phyloP scores from a whole-genome alignment of 2,329 filamentous ascomycete genomes.

The Hypoxylon sp. region DNA sequence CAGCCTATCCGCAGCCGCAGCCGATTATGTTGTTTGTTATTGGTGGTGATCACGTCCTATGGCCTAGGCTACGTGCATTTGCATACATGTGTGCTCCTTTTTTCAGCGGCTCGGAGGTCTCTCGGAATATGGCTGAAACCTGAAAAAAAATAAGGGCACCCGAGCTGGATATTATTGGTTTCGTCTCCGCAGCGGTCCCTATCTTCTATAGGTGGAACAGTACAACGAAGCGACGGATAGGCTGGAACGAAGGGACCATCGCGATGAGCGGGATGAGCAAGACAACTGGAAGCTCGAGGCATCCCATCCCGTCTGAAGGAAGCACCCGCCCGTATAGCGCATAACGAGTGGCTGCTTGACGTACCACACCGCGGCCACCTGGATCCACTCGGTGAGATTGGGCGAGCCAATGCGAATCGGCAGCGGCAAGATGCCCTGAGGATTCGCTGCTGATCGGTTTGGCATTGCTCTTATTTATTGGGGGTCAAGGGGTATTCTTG shows the following conservation, averaged over 20 bases:
- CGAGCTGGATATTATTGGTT: neutral
- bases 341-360: slow-evolving; percentile 14
- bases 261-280: too few species aligned
- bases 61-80: neutral
- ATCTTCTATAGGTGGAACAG: too few species aligned
- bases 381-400: slow-evolving; percentile 24
- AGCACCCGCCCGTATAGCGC: neutral
- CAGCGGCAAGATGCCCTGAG: slow-evolving; percentile 5
- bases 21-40: neutral
- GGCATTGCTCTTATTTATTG: slow-evolving; percentile 20
- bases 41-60: neutral
- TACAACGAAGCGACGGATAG: too few species aligned
- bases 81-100: slow-evolving; percentile 1
- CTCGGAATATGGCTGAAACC: slow-evolving; percentile 3
- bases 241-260: too few species aligned
- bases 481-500: too few species aligned
- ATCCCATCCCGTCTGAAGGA: neutral
- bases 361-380: slow-evolving; percentile 16
- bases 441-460: slow-evolving; percentile 9
- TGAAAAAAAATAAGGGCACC: neutral
- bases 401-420: slow-evolving; percentile 25
- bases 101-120: slow-evolving; percentile 8
- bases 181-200: neutral
- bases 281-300: neutral
- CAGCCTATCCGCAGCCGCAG: too few species aligned